These are phyloP conservation scores for Pseudognaphalium luteoalbum DNA, from an alignment of 129 eudicot genomes.

Conservation along the genomic window DNA sequence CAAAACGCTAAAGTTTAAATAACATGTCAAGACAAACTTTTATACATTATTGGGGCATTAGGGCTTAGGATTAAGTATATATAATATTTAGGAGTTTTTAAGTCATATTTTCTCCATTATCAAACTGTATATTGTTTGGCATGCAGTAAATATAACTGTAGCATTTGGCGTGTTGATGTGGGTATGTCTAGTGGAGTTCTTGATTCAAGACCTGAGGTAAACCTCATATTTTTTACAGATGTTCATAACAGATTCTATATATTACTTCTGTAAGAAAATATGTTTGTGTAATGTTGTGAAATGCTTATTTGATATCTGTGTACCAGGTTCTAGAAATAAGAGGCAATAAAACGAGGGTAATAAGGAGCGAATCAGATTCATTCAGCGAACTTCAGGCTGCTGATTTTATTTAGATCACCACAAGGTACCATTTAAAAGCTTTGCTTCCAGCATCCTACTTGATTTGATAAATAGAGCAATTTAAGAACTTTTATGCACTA, in stretches of 20 bases:
- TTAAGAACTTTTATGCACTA: neutral
- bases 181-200: conserved; percentile 99
- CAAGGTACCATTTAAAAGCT: conserved; percentile 38
- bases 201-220: conserved; percentile 97
- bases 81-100: neutral
- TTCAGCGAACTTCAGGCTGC: conserved; percentile 69
- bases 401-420: conserved; percentile 52
- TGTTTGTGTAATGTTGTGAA: conserved; percentile 16
- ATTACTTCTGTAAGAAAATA: neutral
- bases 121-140: neutral
- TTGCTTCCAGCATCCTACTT: conserved; percentile 14
- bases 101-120: neutral
- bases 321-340: conserved; percentile 86
- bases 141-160: conserved; percentile 80
- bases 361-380: conserved; percentile 56
- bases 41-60: neutral
- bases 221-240: neutral
- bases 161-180: conserved; percentile 95
- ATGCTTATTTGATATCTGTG: conserved; percentile 3
- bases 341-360: conserved; percentile 66
- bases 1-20: neutral
- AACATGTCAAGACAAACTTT: neutral
- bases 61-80: neutral
- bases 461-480: neutral
- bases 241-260: neutral